A percentile compares a stretch with the other conserved stretches of the same genome.
Evolutionary conservation across 2,329 filamentous ascomycete genomes (phyloP).

Genomic region (Neurospora sp.): DNA sequence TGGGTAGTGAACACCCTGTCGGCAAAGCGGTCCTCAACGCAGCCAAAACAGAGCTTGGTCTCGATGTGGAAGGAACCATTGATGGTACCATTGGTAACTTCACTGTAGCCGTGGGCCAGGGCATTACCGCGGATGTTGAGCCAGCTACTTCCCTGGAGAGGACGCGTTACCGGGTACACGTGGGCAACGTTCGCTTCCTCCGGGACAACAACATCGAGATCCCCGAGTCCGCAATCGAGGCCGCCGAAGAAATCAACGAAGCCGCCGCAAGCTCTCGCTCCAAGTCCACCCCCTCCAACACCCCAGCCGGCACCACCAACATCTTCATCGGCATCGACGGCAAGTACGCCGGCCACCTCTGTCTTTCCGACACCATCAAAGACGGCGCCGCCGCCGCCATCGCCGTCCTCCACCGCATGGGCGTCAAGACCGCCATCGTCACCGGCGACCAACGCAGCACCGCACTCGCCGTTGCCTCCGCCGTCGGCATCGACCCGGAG

Average conservation of each 20-base stretch:
- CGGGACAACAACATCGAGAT: slow-evolving; percentile 59
- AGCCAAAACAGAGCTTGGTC: slow-evolving; percentile 65
- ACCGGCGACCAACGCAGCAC: slow-evolving; percentile 86
- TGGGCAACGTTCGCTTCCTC: slow-evolving; percentile 76
- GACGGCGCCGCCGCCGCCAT: slow-evolving; percentile 74
- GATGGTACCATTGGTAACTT: slow-evolving; percentile 84
- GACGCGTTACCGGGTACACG: slow-evolving; percentile 64
- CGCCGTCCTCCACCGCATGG: slow-evolving; percentile 72
- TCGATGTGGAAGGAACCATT: slow-evolving; percentile 62
- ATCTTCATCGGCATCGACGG: slow-evolving; percentile 87
- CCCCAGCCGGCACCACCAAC: slow-evolving; percentile 64
- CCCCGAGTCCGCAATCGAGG: slow-evolving; percentile 52
- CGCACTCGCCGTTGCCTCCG: slow-evolving; percentile 70
- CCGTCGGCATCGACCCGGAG: slow-evolving; percentile 68
- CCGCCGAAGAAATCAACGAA: slow-evolving; percentile 49
- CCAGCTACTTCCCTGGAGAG: slow-evolving; percentile 60
- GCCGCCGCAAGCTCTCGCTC: slow-evolving; percentile 26
- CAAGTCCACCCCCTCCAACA: slow-evolving; percentile 26
- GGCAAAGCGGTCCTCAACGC: slow-evolving; percentile 75
- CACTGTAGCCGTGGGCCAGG: slow-evolving; percentile 70
- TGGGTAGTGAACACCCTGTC: slow-evolving; percentile 91
- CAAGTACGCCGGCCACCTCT: slow-evolving; percentile 70
- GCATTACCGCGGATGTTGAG: slow-evolving; percentile 74
- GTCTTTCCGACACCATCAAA: slow-evolving; percentile 85
- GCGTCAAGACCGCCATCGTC: slow-evolving; percentile 80